Percentiles rank a stretch among this genome's conserved stretches.
phyloP scores from a whole-genome alignment of 352 stramenopile genomes.

The Pythium guiyangense region DNA sequence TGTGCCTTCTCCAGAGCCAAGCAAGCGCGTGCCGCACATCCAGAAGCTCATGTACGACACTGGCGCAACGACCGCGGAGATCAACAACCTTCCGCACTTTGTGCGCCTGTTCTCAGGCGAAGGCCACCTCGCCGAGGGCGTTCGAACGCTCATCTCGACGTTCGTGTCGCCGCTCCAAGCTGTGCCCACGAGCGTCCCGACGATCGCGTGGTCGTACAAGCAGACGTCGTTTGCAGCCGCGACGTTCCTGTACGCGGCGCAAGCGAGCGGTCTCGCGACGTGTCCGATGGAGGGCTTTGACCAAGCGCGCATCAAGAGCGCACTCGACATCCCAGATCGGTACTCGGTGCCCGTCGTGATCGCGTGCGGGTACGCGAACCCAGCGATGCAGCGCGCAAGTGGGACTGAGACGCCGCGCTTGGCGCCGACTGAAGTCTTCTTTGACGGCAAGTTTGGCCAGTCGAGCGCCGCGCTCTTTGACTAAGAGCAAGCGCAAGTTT shows the following conservation, averaged over 20 bases:
- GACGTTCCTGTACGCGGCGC: conserved; percentile 65
- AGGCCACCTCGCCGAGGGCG: too few relatives aligned
- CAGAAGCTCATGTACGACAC: too few relatives aligned
- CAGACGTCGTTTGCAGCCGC: conserved; percentile 69
- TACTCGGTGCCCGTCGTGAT: conserved; percentile 76
- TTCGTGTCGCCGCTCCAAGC: conserved; percentile 24
- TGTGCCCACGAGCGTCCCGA: conserved; percentile 15
- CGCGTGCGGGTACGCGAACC: conserved; percentile 53
- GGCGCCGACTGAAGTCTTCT: conserved; percentile 68
- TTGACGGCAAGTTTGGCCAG: conserved; percentile 78
- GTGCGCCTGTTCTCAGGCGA: too few relatives aligned
- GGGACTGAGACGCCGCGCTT: conserved; percentile 35
- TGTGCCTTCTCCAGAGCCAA: conserved; percentile 20
- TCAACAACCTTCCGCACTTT: too few relatives aligned
- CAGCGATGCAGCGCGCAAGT: conserved; percentile 2
- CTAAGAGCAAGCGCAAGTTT: too few relatives aligned
- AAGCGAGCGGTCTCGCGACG: conserved; percentile 62
- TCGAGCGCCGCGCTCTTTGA: conserved; percentile 56
- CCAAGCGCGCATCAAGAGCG: conserved; percentile 48
- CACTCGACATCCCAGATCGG: conserved; percentile 73
- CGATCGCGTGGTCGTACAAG: conserved; percentile 80
- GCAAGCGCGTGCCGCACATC: conserved; percentile 6
- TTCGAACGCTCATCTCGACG: conserved; percentile 6
- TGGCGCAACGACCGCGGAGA: too few relatives aligned
- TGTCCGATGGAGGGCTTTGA: conserved; percentile 84